phyloP scores from a whole-genome alignment of 352 stramenopile species.

The Phytophthora sp. region DNA sequence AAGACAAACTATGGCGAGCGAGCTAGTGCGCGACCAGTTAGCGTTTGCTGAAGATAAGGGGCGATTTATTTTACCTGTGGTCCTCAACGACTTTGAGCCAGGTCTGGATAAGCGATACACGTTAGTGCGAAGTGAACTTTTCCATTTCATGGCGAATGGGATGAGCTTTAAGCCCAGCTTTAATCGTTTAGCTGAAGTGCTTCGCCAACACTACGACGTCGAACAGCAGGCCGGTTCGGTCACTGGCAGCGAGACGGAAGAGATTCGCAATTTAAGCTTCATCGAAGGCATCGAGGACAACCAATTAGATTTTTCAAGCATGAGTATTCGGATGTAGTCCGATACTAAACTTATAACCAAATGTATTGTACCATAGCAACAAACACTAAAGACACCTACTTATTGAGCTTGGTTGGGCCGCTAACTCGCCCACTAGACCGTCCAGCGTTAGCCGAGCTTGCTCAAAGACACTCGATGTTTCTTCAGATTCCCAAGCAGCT shows the following conservation, averaged over 20 bases:
- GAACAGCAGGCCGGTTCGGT: background rate
- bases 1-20: constrained; percentile 53
- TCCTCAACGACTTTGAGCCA: constrained; percentile 70
- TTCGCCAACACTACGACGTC: background rate
- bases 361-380: background rate
- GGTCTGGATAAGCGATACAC: constrained; percentile 78
- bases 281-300: constrained; percentile 17
- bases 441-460: background rate
- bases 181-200: constrained; percentile 7
- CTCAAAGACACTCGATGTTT: background rate
- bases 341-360: background rate
- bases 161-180: constrained; percentile 66
- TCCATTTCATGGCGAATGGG: constrained; percentile 63
- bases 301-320: constrained; percentile 6
- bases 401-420: no score
- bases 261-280: constrained; percentile 16
- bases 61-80: constrained; percentile 71
- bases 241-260: constrained; percentile 5
- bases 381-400: no score
- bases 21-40: constrained; percentile 76
- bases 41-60: constrained; percentile 82
- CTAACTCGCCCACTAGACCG: background rate
- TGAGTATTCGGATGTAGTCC: constrained; percentile 8
- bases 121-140: constrained; percentile 71
- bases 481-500: background rate